Evolutionary conservation across 768 basidiomycete genomes (phyloP), one percentile per base, ranked within the genome.

Genomic region (Trametes maxima): DNA sequence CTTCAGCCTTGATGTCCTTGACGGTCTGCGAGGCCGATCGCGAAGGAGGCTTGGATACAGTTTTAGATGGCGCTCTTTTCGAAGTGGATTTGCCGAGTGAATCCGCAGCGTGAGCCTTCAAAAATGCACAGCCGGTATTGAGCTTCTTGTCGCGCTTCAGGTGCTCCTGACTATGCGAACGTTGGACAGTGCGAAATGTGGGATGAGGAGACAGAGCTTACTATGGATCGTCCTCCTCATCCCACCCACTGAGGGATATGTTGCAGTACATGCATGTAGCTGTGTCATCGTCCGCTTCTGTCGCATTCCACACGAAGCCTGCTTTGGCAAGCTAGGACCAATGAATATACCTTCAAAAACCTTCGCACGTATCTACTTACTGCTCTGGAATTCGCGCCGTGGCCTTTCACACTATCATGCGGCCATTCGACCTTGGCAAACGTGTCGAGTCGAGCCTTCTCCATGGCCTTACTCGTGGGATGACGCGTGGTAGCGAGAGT

Each of bases 251-350:
- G 2, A 96, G 82, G 1, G 86, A 81, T 36, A 88, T 78, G 45
- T 87, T 79, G 71, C 95, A 98, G 69, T 94, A 94, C 5, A 94
- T 77, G 73, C 95, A 98, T 0, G 87, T 87, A 0, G 86, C 93
- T 1, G 87, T 84, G 72, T 98, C 95, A 65, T 92, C 89, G 3
- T 82, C 87, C 1, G 77, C 67, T 13, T 78, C 74, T 57, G 86
- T 83, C 1, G 94, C 91, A 0, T 86, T 87, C 70, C 82, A 92
- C 0, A 92, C 82, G 69, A 96, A 97, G 8, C 95, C 95, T 2
- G 94, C 94, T 65, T 84, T 85, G 0, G 95, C 90, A 84, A 98
- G 88, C 95, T 95, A 64, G 16, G 52, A 53, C 8, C 49, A 1
- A 48, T 70, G 16, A 58, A 24, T 33, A 13, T 7, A 21, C 5